Evolutionary conservation across 305 asterid genomes (phyloP).

Genomic region (Fraxinus latifolia): DNA sequence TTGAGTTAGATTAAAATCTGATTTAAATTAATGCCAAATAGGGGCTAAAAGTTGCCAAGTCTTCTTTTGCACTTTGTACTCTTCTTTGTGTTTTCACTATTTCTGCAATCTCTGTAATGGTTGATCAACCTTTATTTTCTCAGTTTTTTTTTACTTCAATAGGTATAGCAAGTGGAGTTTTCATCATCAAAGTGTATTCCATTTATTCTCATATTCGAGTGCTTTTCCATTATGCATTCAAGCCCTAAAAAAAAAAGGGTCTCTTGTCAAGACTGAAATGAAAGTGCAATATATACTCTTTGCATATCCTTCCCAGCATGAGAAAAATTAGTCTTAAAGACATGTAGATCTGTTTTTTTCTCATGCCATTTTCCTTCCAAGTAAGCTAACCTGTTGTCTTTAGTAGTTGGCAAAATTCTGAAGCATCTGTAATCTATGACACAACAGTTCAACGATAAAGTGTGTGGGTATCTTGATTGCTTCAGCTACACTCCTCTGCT

Average conservation of each 20-base stretch:
- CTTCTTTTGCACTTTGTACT: neutral
- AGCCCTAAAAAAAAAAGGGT: neutral
- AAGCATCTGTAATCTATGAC: neutral
- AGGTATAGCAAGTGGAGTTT: neutral
- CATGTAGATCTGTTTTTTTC: neutral
- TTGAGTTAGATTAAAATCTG: neutral
- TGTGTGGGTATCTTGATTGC: conserved; percentile 2
- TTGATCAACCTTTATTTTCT: neutral
- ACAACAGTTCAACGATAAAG: neutral
- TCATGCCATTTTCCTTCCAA: neutral
- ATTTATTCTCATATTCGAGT: conserved; percentile 17
- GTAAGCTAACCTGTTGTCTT: neutral
- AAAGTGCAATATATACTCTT: neutral
- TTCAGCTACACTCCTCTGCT: neutral
- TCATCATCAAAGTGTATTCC: neutral
- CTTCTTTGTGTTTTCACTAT: neutral
- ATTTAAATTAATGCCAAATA: neutral
- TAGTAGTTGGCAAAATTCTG: neutral
- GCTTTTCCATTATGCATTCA: conserved; percentile 9
- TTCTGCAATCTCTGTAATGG: neutral
- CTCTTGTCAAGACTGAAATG: conserved; percentile 14
- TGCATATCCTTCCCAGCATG: conserved; percentile 1
- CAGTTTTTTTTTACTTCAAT: neutral
- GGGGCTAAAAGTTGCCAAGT: conserved; percentile 7
- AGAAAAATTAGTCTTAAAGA: neutral